Evolutionary conservation across 805 yeast genomes (phyloP).

Genomic region (Barnettozyma vustinii): DNA sequence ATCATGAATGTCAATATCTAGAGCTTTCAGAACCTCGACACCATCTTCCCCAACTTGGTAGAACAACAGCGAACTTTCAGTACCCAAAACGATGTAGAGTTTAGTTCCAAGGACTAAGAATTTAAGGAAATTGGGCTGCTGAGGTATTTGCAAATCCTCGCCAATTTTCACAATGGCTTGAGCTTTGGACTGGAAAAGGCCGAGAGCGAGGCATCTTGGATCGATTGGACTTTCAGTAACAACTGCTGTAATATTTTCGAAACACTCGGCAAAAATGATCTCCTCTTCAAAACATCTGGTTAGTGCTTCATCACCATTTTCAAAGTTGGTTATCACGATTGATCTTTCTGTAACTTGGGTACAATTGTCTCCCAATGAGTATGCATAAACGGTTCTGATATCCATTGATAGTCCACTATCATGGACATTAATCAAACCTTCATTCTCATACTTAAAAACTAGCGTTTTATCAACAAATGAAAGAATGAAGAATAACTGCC

Average conservation of each 20-base stretch:
- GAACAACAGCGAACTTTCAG: background rate
- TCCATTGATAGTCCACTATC: slow-evolving; percentile 18
- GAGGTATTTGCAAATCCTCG: background rate
- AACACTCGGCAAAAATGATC: slow-evolving; percentile 17
- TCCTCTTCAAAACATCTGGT: slow-evolving; percentile 7
- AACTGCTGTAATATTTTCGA: slow-evolving; percentile 11
- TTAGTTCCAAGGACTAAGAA: slow-evolving; percentile 8
- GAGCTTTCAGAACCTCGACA: background rate
- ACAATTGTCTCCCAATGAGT: slow-evolving; percentile 15
- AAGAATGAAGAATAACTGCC: slow-evolving; percentile 28
- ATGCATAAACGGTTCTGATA: slow-evolving; percentile 12
- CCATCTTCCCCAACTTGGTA: slow-evolving; percentile 4
- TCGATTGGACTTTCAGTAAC: slow-evolving; percentile 7
- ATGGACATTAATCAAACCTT: slow-evolving; percentile 23
- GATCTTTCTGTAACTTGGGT: slow-evolving; percentile 23
- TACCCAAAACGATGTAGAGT: slow-evolving; percentile 12
- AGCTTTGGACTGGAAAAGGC: slow-evolving; percentile 3
- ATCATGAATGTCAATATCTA: slow-evolving; percentile 3
- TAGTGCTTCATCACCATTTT: slow-evolving; percentile 4
- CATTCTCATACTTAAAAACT: slow-evolving; percentile 29
- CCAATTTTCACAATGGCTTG: slow-evolving; percentile 7
- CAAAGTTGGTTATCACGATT: slow-evolving; percentile 18
- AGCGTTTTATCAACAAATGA: slow-evolving; percentile 35
- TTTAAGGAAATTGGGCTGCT: slow-evolving; percentile 17
- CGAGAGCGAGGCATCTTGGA: background rate